Percentiles rank a stretch among this genome's conserved stretches.
These are phyloP conservation scores for Thraustotheca clavata DNA, from an alignment of 352 stramenopile genomes.

Conservation along the genomic window DNA sequence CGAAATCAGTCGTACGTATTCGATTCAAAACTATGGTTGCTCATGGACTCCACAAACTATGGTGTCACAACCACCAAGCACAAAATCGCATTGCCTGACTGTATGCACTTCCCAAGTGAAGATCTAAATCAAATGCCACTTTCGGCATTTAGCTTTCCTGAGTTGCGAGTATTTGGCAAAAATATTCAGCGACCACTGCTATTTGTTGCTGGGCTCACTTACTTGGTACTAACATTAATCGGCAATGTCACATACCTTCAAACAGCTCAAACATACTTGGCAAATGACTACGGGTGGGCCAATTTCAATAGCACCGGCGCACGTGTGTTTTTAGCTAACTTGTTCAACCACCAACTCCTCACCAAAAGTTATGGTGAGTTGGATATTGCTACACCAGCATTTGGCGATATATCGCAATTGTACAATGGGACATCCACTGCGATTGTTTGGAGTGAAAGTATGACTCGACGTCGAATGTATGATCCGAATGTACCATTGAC, in stretches of 20 bases:
- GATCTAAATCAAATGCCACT: too few relatives aligned
- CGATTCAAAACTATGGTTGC: neutral
- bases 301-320: neutral
- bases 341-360: neutral
- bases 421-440: neutral
- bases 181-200: too few relatives aligned
- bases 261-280: neutral
- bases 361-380: neutral
- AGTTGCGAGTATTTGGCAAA: too few relatives aligned
- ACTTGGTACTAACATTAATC: neutral
- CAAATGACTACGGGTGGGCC: constrained; percentile 13
- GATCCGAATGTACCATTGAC: neutral
- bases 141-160: too few relatives aligned
- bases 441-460: neutral
- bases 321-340: constrained; percentile 2
- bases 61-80: too few relatives aligned
- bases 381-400: neutral
- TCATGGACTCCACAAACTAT: too few relatives aligned
- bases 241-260: constrained; percentile 1
- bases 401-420: neutral
- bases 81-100: too few relatives aligned
- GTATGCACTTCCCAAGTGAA: too few relatives aligned
- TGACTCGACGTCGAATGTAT: neutral
- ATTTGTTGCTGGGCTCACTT: neutral
- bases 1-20: neutral